Evolutionary conservation across 2,329 filamentous ascomycete species (phyloP).

Genomic region (Pseudomassariella vexata): DNA sequence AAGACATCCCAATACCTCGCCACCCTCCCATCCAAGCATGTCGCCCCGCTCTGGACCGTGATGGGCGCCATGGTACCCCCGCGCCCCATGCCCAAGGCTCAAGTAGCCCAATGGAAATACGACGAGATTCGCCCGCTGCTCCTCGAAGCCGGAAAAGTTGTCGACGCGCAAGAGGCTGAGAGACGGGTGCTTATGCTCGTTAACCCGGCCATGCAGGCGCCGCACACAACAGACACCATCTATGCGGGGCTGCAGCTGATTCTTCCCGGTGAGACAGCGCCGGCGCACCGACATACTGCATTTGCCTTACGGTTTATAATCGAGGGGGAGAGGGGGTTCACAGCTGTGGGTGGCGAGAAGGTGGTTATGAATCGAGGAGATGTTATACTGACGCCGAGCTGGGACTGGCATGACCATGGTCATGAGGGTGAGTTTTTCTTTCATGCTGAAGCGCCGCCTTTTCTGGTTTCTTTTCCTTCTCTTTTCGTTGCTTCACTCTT

Average conservation of each 20-base stretch:
- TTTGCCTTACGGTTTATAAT: slow-evolving; percentile 52
- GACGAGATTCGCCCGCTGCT: slow-evolving; percentile 25
- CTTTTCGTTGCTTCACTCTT: too few relatives aligned
- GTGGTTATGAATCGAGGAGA: slow-evolving; percentile 45
- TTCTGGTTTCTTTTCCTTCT: too few relatives aligned
- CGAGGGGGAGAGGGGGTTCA: slow-evolving; percentile 46
- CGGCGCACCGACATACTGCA: slow-evolving; percentile 46
- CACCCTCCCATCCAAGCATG: slow-evolving; percentile 1
- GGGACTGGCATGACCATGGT: slow-evolving; percentile 53
- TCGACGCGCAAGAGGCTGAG: slow-evolving; percentile 28
- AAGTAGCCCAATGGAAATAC: slow-evolving; percentile 29
- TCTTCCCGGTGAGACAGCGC: slow-evolving; percentile 45
- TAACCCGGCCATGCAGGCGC: slow-evolving; percentile 24
- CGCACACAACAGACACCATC: slow-evolving; percentile 49
- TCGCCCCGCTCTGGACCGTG: slow-evolving; percentile 4
- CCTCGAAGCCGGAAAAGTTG: slow-evolving; percentile 23
- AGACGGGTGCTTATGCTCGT: slow-evolving; percentile 30
- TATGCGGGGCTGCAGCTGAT: slow-evolving; percentile 50
- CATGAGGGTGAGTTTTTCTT: slow-evolving; percentile 34
- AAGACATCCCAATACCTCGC: too few relatives aligned
- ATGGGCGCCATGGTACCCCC: slow-evolving; percentile 24
- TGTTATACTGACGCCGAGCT: slow-evolving; percentile 48
- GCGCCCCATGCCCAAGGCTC: slow-evolving; percentile 32
- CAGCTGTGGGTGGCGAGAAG: slow-evolving; percentile 43
- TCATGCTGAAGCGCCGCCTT: too few relatives aligned